Base-by-base conservation (phyloP, 2,329 filamentous ascomycete genomes). In the Apiospora sp. region DNA sequence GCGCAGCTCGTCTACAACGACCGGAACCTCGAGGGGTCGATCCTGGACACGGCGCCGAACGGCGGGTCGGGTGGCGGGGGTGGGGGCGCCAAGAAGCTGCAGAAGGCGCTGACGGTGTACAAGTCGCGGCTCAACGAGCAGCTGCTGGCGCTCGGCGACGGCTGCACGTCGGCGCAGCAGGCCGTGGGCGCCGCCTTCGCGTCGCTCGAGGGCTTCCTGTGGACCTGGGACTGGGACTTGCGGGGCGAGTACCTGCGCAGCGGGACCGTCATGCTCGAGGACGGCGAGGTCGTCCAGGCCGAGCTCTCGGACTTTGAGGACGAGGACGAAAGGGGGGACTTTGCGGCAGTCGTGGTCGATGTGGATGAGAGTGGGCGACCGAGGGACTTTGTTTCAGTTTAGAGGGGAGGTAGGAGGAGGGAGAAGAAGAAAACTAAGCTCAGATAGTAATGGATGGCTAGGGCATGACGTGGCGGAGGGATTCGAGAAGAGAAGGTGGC, bases 1-100 rank as follows among this genome's bases (percentile, higher is more conserved):
- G 85, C 88, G 0, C 90, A 92, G 78, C 79, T 92, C 44, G 79
- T 85, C 4, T 90, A 89, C 74, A 85, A 87, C 72, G 84, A 86
- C 19, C 80, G 82, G 7, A 85, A 86, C 76, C 79, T 91, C 10
- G 85, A 87, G 7, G 84, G 81, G 0, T 85, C 84, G n/a, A 81
- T 84, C 16, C 75, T 86, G 6, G 84, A 86, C 34, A 74, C 77
- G 72, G 78, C 80, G 71, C 81, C 81, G 0, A 78, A 77, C 22
- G 68, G 12, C 76, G 75, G 44, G 44, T 22, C 16, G 16, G 44
- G 37, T 78, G 34, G 58, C 58, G 30, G 54, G 3, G 13, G 54
- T 30, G 92, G 64, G 85, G 84, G 49, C 80, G 14, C 68, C 6
- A 54, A 58, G 34, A 64, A 46, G 43, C 58, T 71, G 16, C 69